A percentile compares a stretch with the other conserved stretches of the same genome.
phyloP scores from a whole-genome alignment of 2,329 filamentous ascomycete genomes.

The Pestalotiopsis fici region DNA sequence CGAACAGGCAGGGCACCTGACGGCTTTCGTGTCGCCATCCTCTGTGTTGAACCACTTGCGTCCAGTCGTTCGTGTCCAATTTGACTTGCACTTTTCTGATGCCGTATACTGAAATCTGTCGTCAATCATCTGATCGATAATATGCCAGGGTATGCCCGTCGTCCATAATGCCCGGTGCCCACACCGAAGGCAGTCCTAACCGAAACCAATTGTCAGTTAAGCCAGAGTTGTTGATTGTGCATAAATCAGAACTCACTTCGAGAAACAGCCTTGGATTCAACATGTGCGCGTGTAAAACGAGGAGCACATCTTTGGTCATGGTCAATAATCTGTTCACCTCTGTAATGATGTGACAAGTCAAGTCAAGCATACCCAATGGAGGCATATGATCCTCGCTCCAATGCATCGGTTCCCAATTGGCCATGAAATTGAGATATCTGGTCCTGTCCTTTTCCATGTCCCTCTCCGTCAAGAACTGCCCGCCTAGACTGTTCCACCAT shows the following conservation, averaged over 20 bases:
- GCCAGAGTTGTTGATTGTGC: not conserved
- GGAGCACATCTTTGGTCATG: not conserved
- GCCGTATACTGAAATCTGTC: not conserved
- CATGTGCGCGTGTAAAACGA: conserved; percentile 4
- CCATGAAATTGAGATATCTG: conserved; percentile 1
- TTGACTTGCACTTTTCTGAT: not conserved
- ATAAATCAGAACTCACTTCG: not conserved
- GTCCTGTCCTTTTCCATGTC: conserved; percentile 6
- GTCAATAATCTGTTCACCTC: not conserved
- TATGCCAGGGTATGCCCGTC: not conserved
- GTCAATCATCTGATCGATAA: conserved; percentile 1
- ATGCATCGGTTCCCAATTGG: conserved; percentile 5
- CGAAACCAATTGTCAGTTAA: not conserved
- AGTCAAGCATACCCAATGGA: not conserved
- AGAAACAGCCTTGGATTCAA: not conserved
- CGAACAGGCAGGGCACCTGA: conserved; percentile 1
- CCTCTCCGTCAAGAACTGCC: conserved; percentile 1
- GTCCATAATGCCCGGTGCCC: conserved; percentile 3
- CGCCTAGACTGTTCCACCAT: conserved; percentile 4
- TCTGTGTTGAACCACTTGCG: not conserved
- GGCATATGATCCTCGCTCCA: conserved; percentile 1
- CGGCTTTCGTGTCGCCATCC: not conserved
- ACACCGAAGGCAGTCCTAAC: conserved; percentile 4
- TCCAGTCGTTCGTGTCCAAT: not conserved
- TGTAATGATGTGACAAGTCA: not conserved